These are phyloP conservation scores for Vitis riparia DNA, from an alignment of 164 flowering plant species.

Conservation along the genomic window DNA sequence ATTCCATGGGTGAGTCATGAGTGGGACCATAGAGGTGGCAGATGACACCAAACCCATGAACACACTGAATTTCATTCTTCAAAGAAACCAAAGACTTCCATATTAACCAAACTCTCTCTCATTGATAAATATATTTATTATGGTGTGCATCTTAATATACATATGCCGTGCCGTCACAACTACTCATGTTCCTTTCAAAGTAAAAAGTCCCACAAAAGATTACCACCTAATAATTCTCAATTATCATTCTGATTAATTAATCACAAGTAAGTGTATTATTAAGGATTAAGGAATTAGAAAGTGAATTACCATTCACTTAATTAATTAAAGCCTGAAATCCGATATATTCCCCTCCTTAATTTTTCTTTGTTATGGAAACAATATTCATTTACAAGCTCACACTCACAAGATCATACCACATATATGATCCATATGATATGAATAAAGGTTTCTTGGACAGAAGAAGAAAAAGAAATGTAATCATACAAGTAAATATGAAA, in stretches of 20 bases:
- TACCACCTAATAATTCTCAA: background rate
- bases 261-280: background rate
- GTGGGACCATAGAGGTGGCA: background rate
- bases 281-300: background rate
- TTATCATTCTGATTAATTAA: background rate
- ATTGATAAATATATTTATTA: constrained; percentile 5
- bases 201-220: background rate
- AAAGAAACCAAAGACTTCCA: constrained; percentile 15
- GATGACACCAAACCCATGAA: constrained; percentile 1
- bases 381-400: constrained; percentile 5
- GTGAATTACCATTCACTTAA: too few species aligned
- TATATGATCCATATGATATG: background rate
- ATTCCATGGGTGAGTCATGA: background rate
- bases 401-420: constrained; percentile 7
- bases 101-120: constrained; percentile 21
- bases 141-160: background rate
- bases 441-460: background rate
- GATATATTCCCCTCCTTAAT: background rate
- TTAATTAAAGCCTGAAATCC: background rate
- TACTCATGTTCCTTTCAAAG: constrained; percentile 19
- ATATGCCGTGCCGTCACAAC: constrained; percentile 37
- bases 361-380: background rate
- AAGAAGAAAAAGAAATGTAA: background rate
- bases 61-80: constrained; percentile 1
- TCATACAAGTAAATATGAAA: constrained; percentile 4